These are phyloP conservation scores for Verticillium tricorpus DNA, from an alignment of 2,329 filamentous ascomycete species.

Conservation along the genomic window DNA sequence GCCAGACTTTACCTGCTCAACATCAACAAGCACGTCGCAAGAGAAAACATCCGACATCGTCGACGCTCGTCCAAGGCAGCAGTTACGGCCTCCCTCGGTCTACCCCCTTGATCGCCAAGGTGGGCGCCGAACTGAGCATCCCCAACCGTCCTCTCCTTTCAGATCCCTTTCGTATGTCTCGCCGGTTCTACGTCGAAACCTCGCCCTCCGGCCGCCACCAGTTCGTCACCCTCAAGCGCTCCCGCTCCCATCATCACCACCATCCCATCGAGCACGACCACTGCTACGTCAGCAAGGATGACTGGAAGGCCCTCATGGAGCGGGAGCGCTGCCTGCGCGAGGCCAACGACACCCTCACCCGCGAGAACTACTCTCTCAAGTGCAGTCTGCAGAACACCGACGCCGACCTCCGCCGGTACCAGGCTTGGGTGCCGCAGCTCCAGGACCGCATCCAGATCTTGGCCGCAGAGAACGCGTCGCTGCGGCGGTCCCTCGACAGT, in stretches of 20 bases:
- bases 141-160: neutral
- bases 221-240: conserved; percentile 34
- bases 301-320: conserved; percentile 31
- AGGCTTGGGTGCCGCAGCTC: conserved; percentile 29
- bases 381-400: conserved; percentile 28
- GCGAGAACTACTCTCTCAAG: conserved; percentile 27
- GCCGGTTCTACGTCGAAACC: conserved; percentile 31
- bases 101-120: conserved; percentile 6
- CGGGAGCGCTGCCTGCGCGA: conserved; percentile 30
- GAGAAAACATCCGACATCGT: neutral
- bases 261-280: conserved; percentile 29
- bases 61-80: neutral
- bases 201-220: conserved; percentile 26
- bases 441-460: conserved; percentile 31
- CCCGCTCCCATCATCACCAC: conserved; percentile 27
- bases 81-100: neutral
- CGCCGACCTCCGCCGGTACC: conserved; percentile 28
- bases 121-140: conserved; percentile 11
- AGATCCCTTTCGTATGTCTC: conserved; percentile 24
- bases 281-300: conserved; percentile 23
- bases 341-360: conserved; percentile 25
- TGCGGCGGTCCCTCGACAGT: conserved; percentile 32
- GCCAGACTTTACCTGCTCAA: neutral
- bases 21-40: neutral
- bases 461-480: conserved; percentile 30